Base-by-base conservation (phyloP, 2,329 filamentous ascomycete genomes). In the Dactylellina sp. region DNA sequence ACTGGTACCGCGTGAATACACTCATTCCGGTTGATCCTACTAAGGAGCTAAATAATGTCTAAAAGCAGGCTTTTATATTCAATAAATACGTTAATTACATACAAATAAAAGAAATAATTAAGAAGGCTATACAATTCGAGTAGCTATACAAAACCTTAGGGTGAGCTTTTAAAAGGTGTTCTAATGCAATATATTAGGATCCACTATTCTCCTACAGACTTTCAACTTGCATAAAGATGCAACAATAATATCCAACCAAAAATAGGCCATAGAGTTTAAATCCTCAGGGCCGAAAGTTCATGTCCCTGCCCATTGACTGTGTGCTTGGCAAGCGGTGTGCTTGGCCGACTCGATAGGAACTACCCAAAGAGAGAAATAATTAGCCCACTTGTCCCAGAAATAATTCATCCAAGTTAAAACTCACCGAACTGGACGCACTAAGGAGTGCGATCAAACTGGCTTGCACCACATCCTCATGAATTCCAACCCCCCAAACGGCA, bases 381-480 rank as follows among this genome's bases (percentile, higher is more conserved):
- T 18, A 12, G n/a, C 32, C 40, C 37, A 24, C 42, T 16, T 16
- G 22, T 49, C 22, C 22, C 35, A 5, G 18, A 22, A 60, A 50
- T 46, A 1, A 53, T 37, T 7, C 42, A 2, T 12, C 28, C 32
- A 68, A 52, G 55, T 68, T 72, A 14, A 28, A 9, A 86, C 90
- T 87, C 84, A 96, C 92, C 79, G 91, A 94, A 81, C 89, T 91
- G 61, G 93, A 93, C 55, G 93, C 93, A 77, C 89, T 91, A 80
- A 97, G 84, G 77, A 97, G 84, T 68, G 93, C 93, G 80, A 93
- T 91, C 79, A 97, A 86, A 81, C 90, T 93, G 78, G 91, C 93
- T 81, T 96, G 91, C 18, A 96, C 92, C 74, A 96, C 92, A 84
- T 97, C 94, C 80, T 94, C 90, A 80, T 97, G 92, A 78, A 97